These are phyloP conservation scores for Fusarium anguioides DNA, from an alignment of 2,329 filamentous ascomycete genomes.

Conservation along the genomic window DNA sequence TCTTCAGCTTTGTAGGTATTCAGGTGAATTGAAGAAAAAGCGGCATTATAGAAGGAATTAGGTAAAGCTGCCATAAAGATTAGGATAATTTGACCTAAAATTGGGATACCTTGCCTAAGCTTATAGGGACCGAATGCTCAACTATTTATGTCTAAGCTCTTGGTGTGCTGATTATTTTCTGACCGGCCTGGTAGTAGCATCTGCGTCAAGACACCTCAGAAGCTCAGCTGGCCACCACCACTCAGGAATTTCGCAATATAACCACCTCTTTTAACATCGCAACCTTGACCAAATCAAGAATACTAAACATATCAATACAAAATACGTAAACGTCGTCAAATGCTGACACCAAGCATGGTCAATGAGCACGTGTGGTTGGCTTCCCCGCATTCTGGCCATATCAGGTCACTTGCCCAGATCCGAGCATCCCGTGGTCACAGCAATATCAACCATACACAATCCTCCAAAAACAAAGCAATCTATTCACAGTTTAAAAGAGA, in stretches of 20 bases:
- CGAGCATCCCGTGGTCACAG: conserved; percentile 10
- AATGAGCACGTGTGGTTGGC: conserved; percentile 23
- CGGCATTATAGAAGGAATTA: too few relatives aligned
- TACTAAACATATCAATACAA: not conserved
- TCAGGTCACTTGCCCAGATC: conserved; percentile 14
- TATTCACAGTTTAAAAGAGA: not conserved
- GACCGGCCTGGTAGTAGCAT: too few relatives aligned
- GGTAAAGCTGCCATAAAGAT: too few relatives aligned
- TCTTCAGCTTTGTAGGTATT: too few relatives aligned
- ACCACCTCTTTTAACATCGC: not conserved
- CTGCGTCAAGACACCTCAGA: not conserved
- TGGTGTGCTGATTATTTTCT: too few relatives aligned
- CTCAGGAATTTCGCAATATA: not conserved
- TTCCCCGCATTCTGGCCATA: conserved; percentile 32
- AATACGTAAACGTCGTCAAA: conserved; percentile 7
- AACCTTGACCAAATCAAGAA: not conserved
- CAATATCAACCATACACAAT: conserved; percentile 8
- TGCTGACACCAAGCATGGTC: not conserved
- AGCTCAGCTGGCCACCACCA: not conserved
- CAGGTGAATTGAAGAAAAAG: too few relatives aligned
- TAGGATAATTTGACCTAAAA: too few relatives aligned
- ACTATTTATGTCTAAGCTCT: too few relatives aligned
- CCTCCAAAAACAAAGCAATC: conserved; percentile 1
- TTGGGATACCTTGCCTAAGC: too few relatives aligned
- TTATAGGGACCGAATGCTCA: too few relatives aligned